Base-by-base conservation (phyloP, 2,329 filamentous ascomycete species). In the Cytospora mali region DNA sequence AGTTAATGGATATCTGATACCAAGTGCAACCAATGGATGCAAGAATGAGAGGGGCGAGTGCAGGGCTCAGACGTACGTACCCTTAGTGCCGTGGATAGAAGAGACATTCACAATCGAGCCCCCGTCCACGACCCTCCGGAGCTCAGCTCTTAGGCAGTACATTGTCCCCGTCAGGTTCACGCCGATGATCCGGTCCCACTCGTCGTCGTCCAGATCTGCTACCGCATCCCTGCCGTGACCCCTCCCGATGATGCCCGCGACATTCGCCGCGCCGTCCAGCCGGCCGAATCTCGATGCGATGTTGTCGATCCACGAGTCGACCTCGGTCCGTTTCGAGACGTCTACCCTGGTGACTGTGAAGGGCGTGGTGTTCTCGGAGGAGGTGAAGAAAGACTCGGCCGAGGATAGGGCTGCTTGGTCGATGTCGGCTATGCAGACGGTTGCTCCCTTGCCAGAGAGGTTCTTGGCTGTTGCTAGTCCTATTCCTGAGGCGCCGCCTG, bases 21-120 rank as follows among this genome's bases (percentile, higher is more conserved):
- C 11, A 13, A 13, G 2, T 39, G 39, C 9, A 4, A 7, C 28
- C 11, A 42, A 42, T 33, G 31, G 2, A n/a, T n/a, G 6, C 18
- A 14, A 14, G 11, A 16, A n/a, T 7, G 55, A 14, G 21, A n/a
- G n/a, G n/a, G 18, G 49, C 25, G 14, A 25, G 33, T 55, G 25
- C 39, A 54, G 50, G 53, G 48, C n/a, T 25, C 58, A 56, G 31
- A 54, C 55, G 51, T 69, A 54, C 55, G 51, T 69, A 67, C 73
- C 72, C 25, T 76, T 71, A 31, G 74, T 71, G 55, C 84, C 84
- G 42, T 82, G 79, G 35, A 82, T 81, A 51, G 80, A 84, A 28
- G 80, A 76, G 29, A 83, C 76, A 69, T 85, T 87, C 59, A 88
- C 85, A 68, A 88, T 86, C 64, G 83, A 84, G 9, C 83, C 83